Conservation (phyloP, 768 basidiomycete genomes). For the Lactifluus subvellereus region DNA sequence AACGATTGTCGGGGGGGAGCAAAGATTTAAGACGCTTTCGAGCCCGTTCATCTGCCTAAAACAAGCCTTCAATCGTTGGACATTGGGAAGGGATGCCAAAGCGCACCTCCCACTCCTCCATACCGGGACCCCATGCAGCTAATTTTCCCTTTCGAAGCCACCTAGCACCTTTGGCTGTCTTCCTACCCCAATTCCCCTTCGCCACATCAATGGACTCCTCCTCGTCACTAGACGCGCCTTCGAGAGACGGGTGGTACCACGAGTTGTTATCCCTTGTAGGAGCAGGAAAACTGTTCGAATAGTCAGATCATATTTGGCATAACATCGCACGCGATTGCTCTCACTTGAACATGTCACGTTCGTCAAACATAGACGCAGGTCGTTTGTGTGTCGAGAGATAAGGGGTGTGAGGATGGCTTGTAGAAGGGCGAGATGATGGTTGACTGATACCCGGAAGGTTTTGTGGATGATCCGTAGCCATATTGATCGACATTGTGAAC, state of each 20-base stretch:
- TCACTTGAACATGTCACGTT: constrained; percentile 10
- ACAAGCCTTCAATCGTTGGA: constrained; percentile 18
- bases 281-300: constrained; percentile 12
- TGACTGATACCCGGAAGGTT: constrained; percentile 19
- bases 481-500: constrained; percentile 21
- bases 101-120: constrained; percentile 82
- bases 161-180: constrained; percentile 65
- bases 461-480: constrained; percentile 24
- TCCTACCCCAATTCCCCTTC: constrained; percentile 81
- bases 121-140: constrained; percentile 74
- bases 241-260: constrained; percentile 84
- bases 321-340: neutral
- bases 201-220: constrained; percentile 41
- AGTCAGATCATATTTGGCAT: neutral
- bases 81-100: constrained; percentile 9
- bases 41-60: constrained; percentile 74
- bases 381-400: constrained; percentile 20
- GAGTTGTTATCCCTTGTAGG: constrained; percentile 61
- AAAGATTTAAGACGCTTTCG: constrained; percentile 71
- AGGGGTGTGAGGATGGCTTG: constrained; percentile 19
- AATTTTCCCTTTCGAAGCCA: constrained; percentile 83
- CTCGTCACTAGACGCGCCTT: constrained; percentile 58
- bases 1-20: constrained; percentile 53
- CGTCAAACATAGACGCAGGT: constrained; percentile 18
- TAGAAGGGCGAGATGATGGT: constrained; percentile 24